A percentile compares a stretch with the other conserved stretches of the same genome.
Conservation (phyloP, 2,329 filamentous ascomycete genomes). For the Fusarium falciforme region DNA sequence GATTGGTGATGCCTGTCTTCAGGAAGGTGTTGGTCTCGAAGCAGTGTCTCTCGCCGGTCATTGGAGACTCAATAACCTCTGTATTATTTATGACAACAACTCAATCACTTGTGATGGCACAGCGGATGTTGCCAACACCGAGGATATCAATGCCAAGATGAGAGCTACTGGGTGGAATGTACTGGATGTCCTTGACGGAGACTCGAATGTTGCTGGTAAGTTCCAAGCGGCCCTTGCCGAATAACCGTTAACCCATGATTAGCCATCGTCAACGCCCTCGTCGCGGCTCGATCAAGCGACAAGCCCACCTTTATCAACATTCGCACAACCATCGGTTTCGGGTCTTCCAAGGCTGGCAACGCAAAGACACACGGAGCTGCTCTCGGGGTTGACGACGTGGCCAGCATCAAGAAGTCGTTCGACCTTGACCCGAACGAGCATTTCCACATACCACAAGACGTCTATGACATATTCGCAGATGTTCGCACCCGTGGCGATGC, state of each 20-base stretch:
- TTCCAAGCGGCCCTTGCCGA: not conserved
- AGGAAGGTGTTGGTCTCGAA: conserved; percentile 69
- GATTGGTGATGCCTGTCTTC: conserved; percentile 69
- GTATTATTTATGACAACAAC: conserved; percentile 71
- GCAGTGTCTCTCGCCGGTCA: conserved; percentile 68
- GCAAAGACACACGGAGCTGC: conserved; percentile 69
- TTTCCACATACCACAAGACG: conserved; percentile 55
- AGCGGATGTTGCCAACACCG: conserved; percentile 63
- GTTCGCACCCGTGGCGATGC: conserved; percentile 55
- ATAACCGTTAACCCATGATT: not conserved
- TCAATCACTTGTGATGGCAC: conserved; percentile 69
- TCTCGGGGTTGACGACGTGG: conserved; percentile 65
- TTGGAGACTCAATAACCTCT: conserved; percentile 65
- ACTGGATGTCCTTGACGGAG: conserved; percentile 64
- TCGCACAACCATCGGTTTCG: conserved; percentile 67
- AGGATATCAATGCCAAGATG: conserved; percentile 70
- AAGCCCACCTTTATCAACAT: conserved; percentile 70
- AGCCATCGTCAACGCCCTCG: conserved; percentile 55
- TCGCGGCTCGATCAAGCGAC: conserved; percentile 55
- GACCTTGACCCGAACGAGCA: conserved; percentile 49
- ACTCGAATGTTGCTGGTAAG: conserved; percentile 56
- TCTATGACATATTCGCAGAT: conserved; percentile 63
- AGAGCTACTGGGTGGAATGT: conserved; percentile 67
- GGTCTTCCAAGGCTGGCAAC: conserved; percentile 59
- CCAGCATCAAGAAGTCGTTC: conserved; percentile 48